Evolutionary conservation across 768 basidiomycete species (phyloP).

Genomic region (Lyophyllum atratum): DNA sequence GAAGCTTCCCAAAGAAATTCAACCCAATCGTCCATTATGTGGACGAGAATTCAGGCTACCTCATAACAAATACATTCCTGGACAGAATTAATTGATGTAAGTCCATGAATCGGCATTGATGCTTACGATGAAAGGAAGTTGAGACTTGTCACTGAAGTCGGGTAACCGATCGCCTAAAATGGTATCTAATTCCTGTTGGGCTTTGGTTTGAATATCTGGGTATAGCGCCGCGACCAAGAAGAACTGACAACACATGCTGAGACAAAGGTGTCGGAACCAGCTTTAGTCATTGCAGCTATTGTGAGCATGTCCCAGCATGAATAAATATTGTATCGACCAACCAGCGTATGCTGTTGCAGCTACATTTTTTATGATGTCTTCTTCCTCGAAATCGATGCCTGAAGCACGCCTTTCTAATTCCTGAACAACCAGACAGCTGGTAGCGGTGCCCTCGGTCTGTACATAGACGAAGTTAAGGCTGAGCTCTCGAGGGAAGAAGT

Average conservation of each 20-base stretch:
- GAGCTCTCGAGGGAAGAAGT: background rate
- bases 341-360: conserved; percentile 46
- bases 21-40: background rate
- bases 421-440: conserved; percentile 35
- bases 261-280: conserved; percentile 37
- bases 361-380: conserved; percentile 41
- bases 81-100: background rate
- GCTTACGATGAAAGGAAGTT: conserved; percentile 40
- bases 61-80: conserved; percentile 33
- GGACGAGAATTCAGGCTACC: conserved; percentile 2
- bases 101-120: background rate
- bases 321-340: conserved; percentile 12
- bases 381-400: conserved; percentile 28
- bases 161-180: conserved; percentile 38
- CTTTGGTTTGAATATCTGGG: conserved; percentile 37
- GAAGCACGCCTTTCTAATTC: conserved; percentile 33
- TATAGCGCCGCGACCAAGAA: conserved; percentile 41
- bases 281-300: conserved; percentile 4
- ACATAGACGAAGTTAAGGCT: background rate
- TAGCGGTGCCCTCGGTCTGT: conserved; percentile 29
- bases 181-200: conserved; percentile 40
- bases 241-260: conserved; percentile 39
- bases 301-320: background rate
- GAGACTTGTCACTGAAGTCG: conserved; percentile 34
- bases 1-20: conserved; percentile 17